Conservation (phyloP, 176 grass and related monocot genomes). For the Miscanthus lutarioriparius region DNA sequence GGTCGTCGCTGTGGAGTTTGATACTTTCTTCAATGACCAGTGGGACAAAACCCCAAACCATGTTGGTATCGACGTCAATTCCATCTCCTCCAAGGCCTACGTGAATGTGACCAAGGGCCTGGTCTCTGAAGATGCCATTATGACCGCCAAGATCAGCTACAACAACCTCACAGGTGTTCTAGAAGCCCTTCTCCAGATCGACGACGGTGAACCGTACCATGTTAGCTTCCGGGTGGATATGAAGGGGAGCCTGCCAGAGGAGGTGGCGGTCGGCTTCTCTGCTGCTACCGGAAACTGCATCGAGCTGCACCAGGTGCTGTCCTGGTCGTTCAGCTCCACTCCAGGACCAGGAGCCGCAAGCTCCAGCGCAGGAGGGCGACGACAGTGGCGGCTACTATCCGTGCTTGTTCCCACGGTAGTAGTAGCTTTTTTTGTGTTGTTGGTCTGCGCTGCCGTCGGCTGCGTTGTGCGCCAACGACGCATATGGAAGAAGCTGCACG, state of each 20-base stretch:
- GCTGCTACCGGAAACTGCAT: background rate
- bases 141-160: slow-evolving; percentile 23
- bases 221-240: background rate
- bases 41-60: background rate
- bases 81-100: background rate
- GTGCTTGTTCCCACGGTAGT: too few species aligned
- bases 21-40: accelerated
- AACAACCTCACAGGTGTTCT: background rate
- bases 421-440: too few species aligned
- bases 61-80: slow-evolving; percentile 17
- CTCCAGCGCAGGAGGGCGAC: too few species aligned
- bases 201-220: background rate
- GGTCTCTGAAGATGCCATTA: background rate
- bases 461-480: too few species aligned
- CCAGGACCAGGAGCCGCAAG: background rate
- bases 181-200: background rate
- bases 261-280: slow-evolving; percentile 37
- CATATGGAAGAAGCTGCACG: too few species aligned
- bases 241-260: background rate
- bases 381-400: too few species aligned
- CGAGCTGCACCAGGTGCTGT: background rate
- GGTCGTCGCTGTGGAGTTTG: background rate
- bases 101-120: background rate
- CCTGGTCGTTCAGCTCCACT: slow-evolving; percentile 14
- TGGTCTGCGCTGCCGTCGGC: too few species aligned